phyloP scores from a whole-genome alignment of 345 rosid genomes.

The Citropsis articulata region DNA sequence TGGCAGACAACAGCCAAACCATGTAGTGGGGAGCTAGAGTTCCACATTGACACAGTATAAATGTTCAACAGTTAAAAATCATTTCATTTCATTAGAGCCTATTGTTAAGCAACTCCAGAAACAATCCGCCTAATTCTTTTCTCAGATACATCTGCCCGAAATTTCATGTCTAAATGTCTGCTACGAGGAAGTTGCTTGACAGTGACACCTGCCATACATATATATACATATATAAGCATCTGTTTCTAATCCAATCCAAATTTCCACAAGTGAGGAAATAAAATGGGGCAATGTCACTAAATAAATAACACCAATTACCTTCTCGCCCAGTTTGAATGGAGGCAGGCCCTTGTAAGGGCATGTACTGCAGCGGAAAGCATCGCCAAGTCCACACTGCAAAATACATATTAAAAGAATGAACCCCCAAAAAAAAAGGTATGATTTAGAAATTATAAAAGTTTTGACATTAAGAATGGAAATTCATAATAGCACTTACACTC shows the following conservation, averaged over 20 bases:
- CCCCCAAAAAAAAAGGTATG: not conserved
- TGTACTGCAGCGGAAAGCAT: conserved; percentile 92
- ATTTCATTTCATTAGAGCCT: not conserved
- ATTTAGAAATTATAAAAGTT: not conserved
- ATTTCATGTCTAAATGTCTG: conserved; percentile 53
- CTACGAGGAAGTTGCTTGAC: conserved; percentile 68
- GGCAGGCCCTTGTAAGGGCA: conserved; percentile 98
- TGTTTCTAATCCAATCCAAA: not conserved
- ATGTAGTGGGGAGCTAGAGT: not conserved
- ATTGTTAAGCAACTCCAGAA: not conserved
- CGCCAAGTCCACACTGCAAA: conserved; percentile 89
- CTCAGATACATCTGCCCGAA: not conserved
- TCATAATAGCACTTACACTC: conserved; percentile 48
- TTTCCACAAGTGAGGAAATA: not conserved
- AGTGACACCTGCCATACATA: conserved; percentile 58
- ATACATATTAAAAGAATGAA: not conserved
- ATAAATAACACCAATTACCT: conserved; percentile 49
- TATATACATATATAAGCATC: not conserved
- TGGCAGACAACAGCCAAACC: not conserved
- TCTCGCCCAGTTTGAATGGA: conserved; percentile 83
- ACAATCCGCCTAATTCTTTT: not conserved
- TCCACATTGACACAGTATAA: not conserved
- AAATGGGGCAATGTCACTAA: not conserved
- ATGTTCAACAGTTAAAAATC: not conserved
- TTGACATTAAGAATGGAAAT: not conserved